Conservation (phyloP, 2,329 filamentous ascomycete species). For the Fonsecaea pugnacius region DNA sequence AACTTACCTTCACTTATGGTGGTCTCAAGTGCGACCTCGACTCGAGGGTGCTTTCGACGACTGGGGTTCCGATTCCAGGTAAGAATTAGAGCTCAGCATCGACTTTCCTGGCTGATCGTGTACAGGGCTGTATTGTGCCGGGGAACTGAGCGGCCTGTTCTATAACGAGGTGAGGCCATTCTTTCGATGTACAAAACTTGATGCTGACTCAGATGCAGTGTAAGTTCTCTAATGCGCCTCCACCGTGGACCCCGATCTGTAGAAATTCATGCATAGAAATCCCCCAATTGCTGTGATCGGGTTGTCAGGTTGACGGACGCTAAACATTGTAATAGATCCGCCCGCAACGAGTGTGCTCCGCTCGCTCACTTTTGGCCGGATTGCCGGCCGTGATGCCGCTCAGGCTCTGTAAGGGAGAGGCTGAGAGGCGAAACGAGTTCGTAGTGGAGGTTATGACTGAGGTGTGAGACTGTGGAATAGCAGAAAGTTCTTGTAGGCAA, state of each 20-base stretch:
- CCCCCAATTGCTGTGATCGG: not conserved
- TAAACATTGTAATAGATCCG: constrained; percentile 20
- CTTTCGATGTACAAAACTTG: not conserved
- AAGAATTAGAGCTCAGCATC: not conserved
- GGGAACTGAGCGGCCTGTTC: constrained; percentile 33
- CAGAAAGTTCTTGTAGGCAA: not conserved
- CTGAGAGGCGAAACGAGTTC: not conserved
- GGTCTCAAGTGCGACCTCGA: constrained; percentile 45
- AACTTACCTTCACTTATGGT: constrained; percentile 45
- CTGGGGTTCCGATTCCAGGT: constrained; percentile 46
- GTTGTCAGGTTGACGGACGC: not conserved
- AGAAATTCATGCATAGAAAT: not conserved
- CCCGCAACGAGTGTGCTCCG: constrained; percentile 33
- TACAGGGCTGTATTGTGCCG: constrained; percentile 36
- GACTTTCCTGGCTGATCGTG: constrained; percentile 2
- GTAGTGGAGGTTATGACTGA: not conserved
- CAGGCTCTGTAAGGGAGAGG: constrained; percentile 20
- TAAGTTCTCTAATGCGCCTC: constrained; percentile 10
- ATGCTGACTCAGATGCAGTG: constrained; percentile 9
- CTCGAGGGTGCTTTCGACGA: constrained; percentile 46
- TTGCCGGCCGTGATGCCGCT: constrained; percentile 31
- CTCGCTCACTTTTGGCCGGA: constrained; percentile 33
- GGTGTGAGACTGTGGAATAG: not conserved
- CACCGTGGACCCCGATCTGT: not conserved
- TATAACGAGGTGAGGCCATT: constrained; percentile 30